Evolutionary conservation across 768 basidiomycete species (phyloP), one percentile per base, ranked within the genome.

Genomic region (Goffeauzyma gilvescens): DNA sequence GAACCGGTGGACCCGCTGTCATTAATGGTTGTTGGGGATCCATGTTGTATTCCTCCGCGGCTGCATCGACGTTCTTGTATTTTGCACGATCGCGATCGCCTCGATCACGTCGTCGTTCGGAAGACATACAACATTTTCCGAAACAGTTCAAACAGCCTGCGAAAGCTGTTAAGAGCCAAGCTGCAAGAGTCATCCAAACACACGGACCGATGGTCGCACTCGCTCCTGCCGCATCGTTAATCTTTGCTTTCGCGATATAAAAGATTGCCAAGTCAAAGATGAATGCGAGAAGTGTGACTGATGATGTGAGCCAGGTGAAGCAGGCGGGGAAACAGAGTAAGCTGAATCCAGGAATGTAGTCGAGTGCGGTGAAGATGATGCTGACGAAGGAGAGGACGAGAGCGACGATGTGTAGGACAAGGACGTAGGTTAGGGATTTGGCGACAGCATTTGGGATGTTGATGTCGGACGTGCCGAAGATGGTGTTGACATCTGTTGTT

Each of bases 361-460:
- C 83, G 26, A 93, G 72, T 14, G 89, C 71, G 30, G 86, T 87
- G 50, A 90, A 81, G 13, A 49, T 9, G 26, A 87, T 40, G 22
- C 81, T 70, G 2, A 83, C 73, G 21, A 73, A 68, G 7, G 84
- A 74, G 26, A 80, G 70, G 10, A 63, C 73, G 43, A 95, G 75
- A 13, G 84, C 90, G 44, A 86, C 76, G 46, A 93, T 75, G 59
- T 96, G 89, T 13, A 96, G 72, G 50, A 95, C 75, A 50, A 98
- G 76, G 18, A 76, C 78, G 56, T 90, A 90, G 8, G 93, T 96
- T 58, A 95, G 68, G 84, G 89, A 95, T 68, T 93, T 90, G 48
- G 87, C 80, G 38, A 77, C 72, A 5, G 84, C 74, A 43, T 75
- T 68, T 1, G 87, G 85, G 38, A 95, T 82, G 51, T 83, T 62